These are phyloP conservation scores for Kodamaea hsintzibuensis DNA, from an alignment of 805 yeast genomes.

Conservation along the genomic window DNA sequence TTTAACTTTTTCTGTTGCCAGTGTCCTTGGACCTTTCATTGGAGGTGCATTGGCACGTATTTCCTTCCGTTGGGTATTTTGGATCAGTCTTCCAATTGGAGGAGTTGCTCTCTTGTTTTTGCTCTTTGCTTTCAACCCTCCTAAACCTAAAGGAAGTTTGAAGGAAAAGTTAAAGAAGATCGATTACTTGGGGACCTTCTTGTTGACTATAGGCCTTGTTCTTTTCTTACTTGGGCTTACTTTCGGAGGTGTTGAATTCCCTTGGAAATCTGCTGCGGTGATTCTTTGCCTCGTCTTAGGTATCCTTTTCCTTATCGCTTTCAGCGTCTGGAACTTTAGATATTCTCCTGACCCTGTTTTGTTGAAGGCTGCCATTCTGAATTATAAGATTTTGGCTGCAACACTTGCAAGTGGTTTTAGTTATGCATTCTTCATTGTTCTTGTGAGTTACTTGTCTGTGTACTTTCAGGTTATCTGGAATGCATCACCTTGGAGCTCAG, in stretches of 20 bases:
- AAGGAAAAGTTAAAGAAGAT: slow-evolving; percentile 17
- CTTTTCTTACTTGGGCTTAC: slow-evolving; percentile 24
- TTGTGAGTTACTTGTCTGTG: slow-evolving; percentile 33
- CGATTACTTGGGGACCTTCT: slow-evolving; percentile 22
- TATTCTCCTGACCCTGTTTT: slow-evolving; percentile 20
- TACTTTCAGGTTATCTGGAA: slow-evolving; percentile 52
- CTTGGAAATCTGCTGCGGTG: slow-evolving; percentile 26
- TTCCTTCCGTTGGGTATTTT: background rate
- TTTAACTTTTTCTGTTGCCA: slow-evolving; percentile 21
- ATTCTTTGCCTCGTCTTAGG: slow-evolving; percentile 25
- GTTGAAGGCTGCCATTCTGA: slow-evolving; percentile 16
- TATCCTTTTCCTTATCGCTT: slow-evolving; percentile 17
- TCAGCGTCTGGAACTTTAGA: slow-evolving; percentile 20
- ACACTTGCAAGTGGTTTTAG: slow-evolving; percentile 14
- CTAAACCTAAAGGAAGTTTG: slow-evolving; percentile 14
- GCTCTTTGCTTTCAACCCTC: slow-evolving; percentile 21
- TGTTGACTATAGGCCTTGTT: slow-evolving; percentile 22
- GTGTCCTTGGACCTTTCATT: slow-evolving; percentile 26
- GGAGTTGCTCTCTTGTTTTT: slow-evolving; percentile 21
- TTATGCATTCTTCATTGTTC: slow-evolving; percentile 21
- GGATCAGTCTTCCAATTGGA: slow-evolving; percentile 21
- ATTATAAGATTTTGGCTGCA: slow-evolving; percentile 17
- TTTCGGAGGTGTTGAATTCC: slow-evolving; percentile 21
- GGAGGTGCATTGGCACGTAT: slow-evolving; percentile 26
- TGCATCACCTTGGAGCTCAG: slow-evolving; percentile 44